These are phyloP conservation scores for Botrytis medusae DNA, from an alignment of 2,329 filamentous ascomycete species.

Conservation along the genomic window DNA sequence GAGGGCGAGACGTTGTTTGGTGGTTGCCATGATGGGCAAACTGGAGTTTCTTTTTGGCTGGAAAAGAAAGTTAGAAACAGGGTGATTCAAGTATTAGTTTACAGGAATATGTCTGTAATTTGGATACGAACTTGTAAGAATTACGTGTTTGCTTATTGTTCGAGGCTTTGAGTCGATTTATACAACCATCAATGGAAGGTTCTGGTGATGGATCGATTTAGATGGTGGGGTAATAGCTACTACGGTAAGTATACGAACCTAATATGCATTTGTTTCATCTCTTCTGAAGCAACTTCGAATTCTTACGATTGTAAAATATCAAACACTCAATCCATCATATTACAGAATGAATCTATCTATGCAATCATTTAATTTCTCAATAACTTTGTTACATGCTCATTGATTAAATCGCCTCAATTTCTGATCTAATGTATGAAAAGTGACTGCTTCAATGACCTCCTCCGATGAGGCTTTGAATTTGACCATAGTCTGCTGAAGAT, in stretches of 20 bases:
- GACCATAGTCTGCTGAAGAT: background rate
- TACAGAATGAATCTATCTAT: background rate
- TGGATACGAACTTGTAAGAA: background rate
- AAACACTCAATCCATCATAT: background rate
- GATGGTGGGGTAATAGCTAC: constrained; percentile 9
- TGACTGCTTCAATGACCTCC: background rate
- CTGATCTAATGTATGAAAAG: background rate
- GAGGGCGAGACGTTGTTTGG: constrained; percentile 81
- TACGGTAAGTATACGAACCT: constrained; percentile 5
- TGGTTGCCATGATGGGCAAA: constrained; percentile 37
- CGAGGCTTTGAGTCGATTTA: background rate
- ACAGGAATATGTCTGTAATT: background rate
- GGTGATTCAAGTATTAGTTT: background rate
- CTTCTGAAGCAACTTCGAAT: background rate
- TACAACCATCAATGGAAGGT: constrained; percentile 4
- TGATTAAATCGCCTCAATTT: background rate
- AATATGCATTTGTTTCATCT: background rate
- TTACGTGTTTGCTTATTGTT: background rate
- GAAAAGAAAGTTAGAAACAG: background rate
- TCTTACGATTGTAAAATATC: background rate
- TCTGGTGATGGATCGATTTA: constrained; percentile 1
- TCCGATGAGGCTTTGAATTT: background rate
- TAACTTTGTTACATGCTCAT: background rate
- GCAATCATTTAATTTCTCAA: background rate
- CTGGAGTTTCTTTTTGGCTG: background rate